phyloP scores from a whole-genome alignment of 164 flowering plant genomes.

The Euptelea pleiosperma region DNA sequence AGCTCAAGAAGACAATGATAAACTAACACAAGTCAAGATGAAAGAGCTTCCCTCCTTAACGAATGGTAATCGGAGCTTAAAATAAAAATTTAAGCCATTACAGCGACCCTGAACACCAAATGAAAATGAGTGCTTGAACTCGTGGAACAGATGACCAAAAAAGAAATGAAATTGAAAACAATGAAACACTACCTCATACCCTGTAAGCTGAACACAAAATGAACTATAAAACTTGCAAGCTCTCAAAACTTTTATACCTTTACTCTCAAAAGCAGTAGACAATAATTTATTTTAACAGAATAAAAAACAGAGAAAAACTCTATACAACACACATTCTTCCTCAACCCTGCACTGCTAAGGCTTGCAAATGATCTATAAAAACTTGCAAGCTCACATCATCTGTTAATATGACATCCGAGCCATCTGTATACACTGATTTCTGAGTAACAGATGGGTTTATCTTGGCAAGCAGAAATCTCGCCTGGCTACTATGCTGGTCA shows the following conservation, averaged over 20 bases:
- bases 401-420: constrained; percentile 69
- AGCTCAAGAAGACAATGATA: no score
- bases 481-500: constrained; percentile 88
- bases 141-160: no score
- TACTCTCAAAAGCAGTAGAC: constrained; percentile 4
- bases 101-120: no score
- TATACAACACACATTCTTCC: constrained; percentile 9
- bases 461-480: constrained; percentile 91
- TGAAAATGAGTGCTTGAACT: no score
- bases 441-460: constrained; percentile 89
- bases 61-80: no score
- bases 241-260: constrained; percentile 2
- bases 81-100: no score
- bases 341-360: constrained; percentile 78
- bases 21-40: no score
- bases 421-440: constrained; percentile 42
- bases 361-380: constrained; percentile 79
- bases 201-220: no score
- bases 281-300: neutral
- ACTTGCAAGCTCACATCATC: constrained; percentile 89
- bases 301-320: constrained; percentile 1
- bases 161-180: no score
- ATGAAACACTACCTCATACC: no score
- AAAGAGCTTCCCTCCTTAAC: no score
- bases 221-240: no score